Base-by-base conservation (phyloP, 176 grass and related monocot genomes). In the Oryza glaberrima region DNA sequence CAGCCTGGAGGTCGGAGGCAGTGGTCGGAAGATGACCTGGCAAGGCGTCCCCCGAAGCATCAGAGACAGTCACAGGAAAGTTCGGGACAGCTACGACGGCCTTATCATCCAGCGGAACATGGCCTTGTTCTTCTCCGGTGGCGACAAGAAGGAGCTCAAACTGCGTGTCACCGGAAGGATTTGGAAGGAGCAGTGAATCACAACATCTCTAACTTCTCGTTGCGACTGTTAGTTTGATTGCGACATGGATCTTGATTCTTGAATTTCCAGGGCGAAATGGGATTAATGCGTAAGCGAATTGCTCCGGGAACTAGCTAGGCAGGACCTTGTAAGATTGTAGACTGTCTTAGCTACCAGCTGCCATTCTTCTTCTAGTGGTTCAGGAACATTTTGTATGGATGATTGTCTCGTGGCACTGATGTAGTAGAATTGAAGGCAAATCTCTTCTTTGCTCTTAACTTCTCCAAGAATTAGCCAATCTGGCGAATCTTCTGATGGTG, bases 31-130 rank as follows among this genome's bases (percentile, higher is more conserved):
- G 81, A 93, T 98, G 91, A 94, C 84, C 34, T 98, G 96, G 96
- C 96, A 98, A 79, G 96, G 96, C 11, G 90, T 98, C 25, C 96
- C 96, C 3, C 89, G 93, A n/a, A 98, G 96, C 87, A 94, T 98
- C 85, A 84, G 96, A 69, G 93, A 95, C 64, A 95, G 96, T 83
- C 96, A 98, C 81, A 86, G 89, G 60, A 98, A 98, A 76, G 93
- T 98, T 5, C 77, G 96, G 49, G 93, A 98, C 83, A 98, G 96
- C 77, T 98, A 93, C 12, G 93, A 98, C 1, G 93, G 96, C 49
- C 91, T 95, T 44, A 95, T 98, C 82, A 98, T 98, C 81, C 96
- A 98, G 89, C 91, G 96, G 16, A 98, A 91, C 90, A 98, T 98
- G 91, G 96, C 96, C 10, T 11, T 98, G 65, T 98, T 95, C 82